Percentiles rank a stretch among this genome's conserved stretches.
phyloP scores from a whole-genome alignment of 768 basidiomycete genomes.

The Thelephora aurantiotincta region DNA sequence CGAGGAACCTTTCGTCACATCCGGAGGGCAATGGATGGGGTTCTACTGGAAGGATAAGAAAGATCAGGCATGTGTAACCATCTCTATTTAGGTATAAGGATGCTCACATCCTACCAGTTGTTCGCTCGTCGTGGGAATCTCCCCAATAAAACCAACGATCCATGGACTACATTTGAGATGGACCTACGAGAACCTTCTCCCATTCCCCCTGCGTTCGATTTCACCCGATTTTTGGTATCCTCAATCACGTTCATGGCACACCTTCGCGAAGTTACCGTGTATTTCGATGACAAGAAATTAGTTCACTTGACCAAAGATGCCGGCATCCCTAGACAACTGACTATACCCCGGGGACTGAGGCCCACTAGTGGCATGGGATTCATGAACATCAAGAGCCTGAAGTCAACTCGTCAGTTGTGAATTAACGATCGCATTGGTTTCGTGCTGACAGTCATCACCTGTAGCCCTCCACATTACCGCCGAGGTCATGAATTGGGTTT shows the following conservation, averaged over 20 bases:
- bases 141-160: slow-evolving; percentile 22
- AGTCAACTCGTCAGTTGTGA: slow-evolving; percentile 38
- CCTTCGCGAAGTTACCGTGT: slow-evolving; percentile 64
- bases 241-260: slow-evolving; percentile 88
- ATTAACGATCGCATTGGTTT: slow-evolving; percentile 4
- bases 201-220: slow-evolving; percentile 74
- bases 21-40: slow-evolving; percentile 85
- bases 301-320: slow-evolving; percentile 50
- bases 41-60: slow-evolving; percentile 95
- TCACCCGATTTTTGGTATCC: slow-evolving; percentile 79
- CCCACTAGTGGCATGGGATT: slow-evolving; percentile 38
- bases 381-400: slow-evolving; percentile 59
- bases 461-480: slow-evolving; percentile 67
- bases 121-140: slow-evolving; percentile 70
- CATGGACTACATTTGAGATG: slow-evolving; percentile 89
- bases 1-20: slow-evolving; percentile 71
- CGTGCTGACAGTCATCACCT: not conserved
- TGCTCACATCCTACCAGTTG: slow-evolving; percentile 29
- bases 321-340: slow-evolving; percentile 34
- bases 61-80: slow-evolving; percentile 46
- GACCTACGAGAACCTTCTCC: slow-evolving; percentile 65
- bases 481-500: slow-evolving; percentile 70
- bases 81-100: not conserved
- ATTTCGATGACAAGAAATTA: slow-evolving; percentile 66
- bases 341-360: slow-evolving; percentile 42